Percentiles rank a stretch among this genome's conserved stretches.
These are phyloP conservation scores for Brassica cretica DNA, from an alignment of 345 rosid genomes.

Conservation along the genomic window DNA sequence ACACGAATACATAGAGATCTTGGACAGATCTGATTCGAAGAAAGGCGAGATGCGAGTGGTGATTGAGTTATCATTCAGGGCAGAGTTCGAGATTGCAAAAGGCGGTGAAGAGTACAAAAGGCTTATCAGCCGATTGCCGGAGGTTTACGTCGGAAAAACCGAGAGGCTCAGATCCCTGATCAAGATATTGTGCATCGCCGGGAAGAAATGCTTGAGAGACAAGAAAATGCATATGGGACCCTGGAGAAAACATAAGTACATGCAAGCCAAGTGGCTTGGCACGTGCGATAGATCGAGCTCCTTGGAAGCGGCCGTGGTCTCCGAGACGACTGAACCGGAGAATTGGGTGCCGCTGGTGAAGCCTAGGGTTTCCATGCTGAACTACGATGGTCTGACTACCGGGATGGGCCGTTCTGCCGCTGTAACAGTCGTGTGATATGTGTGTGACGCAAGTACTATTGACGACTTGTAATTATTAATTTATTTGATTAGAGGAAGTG, in stretches of 20 bases:
- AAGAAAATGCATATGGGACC: slow-evolving; percentile 87
- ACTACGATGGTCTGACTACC: slow-evolving; percentile 45
- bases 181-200: slow-evolving; percentile 68
- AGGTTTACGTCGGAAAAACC: slow-evolving; percentile 68
- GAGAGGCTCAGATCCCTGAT: slow-evolving; percentile 68
- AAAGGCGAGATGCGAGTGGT: slow-evolving; percentile 59
- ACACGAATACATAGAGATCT: slow-evolving; percentile 64
- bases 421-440: slow-evolving; percentile 54
- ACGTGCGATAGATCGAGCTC: slow-evolving; percentile 42
- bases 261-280: slow-evolving; percentile 91
- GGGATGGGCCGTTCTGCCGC: slow-evolving; percentile 43
- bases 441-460: neutral
- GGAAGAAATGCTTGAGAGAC: slow-evolving; percentile 76
- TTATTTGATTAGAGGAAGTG: neutral
- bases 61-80: slow-evolving; percentile 74
- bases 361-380: slow-evolving; percentile 72
- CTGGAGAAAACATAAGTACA: slow-evolving; percentile 85
- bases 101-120: slow-evolving; percentile 62
- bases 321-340: slow-evolving; percentile 36
- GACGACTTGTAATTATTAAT: slow-evolving; percentile 13
- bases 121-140: slow-evolving; percentile 52
- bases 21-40: slow-evolving; percentile 51
- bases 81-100: slow-evolving; percentile 81
- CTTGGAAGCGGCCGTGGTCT: slow-evolving; percentile 25
- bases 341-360: slow-evolving; percentile 39